phyloP scores from a whole-genome alignment of 2,329 filamentous ascomycete genomes.

The Sordariomycetes sp. region DNA sequence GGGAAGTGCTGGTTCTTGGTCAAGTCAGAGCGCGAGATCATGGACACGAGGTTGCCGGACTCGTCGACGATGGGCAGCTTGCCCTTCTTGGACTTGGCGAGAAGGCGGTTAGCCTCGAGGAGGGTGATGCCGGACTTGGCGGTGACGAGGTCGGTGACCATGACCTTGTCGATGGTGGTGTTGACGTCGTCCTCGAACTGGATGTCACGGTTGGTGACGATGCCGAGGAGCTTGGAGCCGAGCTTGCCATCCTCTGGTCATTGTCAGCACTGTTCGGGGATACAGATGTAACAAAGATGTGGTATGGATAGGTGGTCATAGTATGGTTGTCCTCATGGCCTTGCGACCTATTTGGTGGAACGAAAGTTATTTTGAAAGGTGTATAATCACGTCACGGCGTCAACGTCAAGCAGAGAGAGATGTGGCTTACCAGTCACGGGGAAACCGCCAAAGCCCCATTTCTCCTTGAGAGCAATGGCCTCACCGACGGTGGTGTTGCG shows the following conservation, averaged over 20 bases:
- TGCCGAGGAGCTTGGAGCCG: conserved; percentile 91
- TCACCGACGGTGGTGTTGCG: conserved; percentile 83
- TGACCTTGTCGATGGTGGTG: conserved; percentile 75
- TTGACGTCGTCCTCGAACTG: conserved; percentile 79
- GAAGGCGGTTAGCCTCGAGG: conserved; percentile 81
- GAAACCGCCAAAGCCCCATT: conserved; percentile 98
- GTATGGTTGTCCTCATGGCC: conserved; percentile 25
- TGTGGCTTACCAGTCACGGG: conserved; percentile 84
- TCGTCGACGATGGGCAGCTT: conserved; percentile 90
- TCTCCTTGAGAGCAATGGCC: conserved; percentile 86
- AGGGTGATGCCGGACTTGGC: conserved; percentile 76
- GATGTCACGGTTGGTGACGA: conserved; percentile 95
- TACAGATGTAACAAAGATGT: conserved; percentile 6
- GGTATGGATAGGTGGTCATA: conserved; percentile 16
- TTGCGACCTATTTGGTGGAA: conserved; percentile 95
- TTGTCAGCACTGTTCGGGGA: no score
- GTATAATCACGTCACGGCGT: conserved; percentile 60
- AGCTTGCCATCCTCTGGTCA: conserved; percentile 76
- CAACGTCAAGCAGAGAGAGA: conserved; percentile 8
- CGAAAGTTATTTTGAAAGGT: conserved; percentile 95
- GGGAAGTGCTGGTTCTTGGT: conserved; percentile 99
- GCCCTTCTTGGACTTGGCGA: conserved; percentile 95
- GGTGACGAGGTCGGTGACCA: conserved; percentile 92
- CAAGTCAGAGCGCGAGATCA: conserved; percentile 88
- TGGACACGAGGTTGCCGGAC: conserved; percentile 76